phyloP scores from a whole-genome alignment of 2,329 filamentous ascomycete species.

The Onygenales sp. region DNA sequence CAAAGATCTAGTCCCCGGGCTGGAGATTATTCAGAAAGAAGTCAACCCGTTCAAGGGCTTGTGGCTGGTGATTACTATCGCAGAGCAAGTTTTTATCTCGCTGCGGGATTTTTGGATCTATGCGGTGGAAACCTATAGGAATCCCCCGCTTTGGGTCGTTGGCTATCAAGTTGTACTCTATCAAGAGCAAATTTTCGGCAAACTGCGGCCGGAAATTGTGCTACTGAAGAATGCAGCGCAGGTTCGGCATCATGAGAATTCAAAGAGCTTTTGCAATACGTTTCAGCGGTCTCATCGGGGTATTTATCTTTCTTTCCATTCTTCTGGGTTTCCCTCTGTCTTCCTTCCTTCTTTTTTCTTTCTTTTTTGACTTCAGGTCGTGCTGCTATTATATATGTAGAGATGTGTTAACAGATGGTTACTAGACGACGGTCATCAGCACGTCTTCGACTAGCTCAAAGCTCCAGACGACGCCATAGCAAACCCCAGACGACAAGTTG shows the following conservation, averaged over 20 bases:
- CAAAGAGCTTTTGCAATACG: conserved; percentile 1
- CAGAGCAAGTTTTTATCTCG: neutral
- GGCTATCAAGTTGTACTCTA: conserved; percentile 3
- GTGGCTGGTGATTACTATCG: neutral
- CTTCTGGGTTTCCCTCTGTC: neutral
- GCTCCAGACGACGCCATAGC: conserved; percentile 1
- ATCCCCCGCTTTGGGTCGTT: conserved; percentile 1
- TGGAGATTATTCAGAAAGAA: conserved; percentile 4
- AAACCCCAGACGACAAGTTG: conserved; percentile 1
- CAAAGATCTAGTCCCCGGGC: conserved; percentile 1
- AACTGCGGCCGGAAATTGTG: neutral
- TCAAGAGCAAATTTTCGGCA: conserved; percentile 3
- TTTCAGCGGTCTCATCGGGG: conserved; percentile 1
- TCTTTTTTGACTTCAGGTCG: neutral
- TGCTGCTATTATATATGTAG: neutral
- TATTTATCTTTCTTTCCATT: neutral
- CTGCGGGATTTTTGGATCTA: conserved; percentile 5
- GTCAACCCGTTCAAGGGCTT: conserved; percentile 4
- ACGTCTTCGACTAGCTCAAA: conserved; percentile 3
- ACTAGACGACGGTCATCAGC: conserved; percentile 1
- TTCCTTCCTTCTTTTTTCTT: neutral
- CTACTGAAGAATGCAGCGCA: conserved; percentile 4
- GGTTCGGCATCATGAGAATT: conserved; percentile 3
- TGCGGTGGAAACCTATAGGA: conserved; percentile 5
- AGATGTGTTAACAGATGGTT: neutral